phyloP scores from a whole-genome alignment of 331 rosid species.

The Quercus phellos region DNA sequence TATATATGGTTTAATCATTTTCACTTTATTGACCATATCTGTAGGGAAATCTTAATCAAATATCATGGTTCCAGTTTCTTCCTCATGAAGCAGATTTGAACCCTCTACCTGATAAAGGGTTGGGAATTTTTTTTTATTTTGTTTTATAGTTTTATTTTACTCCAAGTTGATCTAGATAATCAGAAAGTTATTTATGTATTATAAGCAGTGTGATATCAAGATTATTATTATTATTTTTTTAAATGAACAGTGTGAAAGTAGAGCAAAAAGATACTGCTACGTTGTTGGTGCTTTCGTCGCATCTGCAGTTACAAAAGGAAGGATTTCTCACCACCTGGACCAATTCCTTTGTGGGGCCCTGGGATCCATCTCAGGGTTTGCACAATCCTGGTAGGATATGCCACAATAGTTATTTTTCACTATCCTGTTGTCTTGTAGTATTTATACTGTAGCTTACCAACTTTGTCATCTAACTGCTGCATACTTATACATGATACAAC shows the following conservation, averaged over 20 bases:
- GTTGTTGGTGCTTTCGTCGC: constrained; percentile 70
- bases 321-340: constrained; percentile 91
- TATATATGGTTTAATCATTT: background rate
- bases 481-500: background rate
- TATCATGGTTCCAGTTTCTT: constrained; percentile 94
- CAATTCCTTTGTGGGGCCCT: constrained; percentile 96
- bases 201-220: constrained; percentile 8
- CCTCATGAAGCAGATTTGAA: constrained; percentile 80
- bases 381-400: constrained; percentile 85
- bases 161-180: background rate
- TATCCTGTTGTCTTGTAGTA: background rate
- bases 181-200: constrained; percentile 3
- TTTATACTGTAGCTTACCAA: background rate
- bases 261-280: constrained; percentile 90
- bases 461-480: constrained; percentile 23
- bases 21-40: constrained; percentile 8
- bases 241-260: constrained; percentile 47
- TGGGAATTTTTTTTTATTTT: constrained; percentile 14
- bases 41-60: constrained; percentile 83
- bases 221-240: constrained; percentile 6
- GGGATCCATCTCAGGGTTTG: constrained; percentile 99
- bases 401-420: constrained; percentile 8
- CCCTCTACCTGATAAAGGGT: constrained; percentile 79
- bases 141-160: background rate
- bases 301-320: constrained; percentile 87